Base-by-base conservation (phyloP, 1,284 basidiomycete genomes). In the Cryptococcus sp. region DNA sequence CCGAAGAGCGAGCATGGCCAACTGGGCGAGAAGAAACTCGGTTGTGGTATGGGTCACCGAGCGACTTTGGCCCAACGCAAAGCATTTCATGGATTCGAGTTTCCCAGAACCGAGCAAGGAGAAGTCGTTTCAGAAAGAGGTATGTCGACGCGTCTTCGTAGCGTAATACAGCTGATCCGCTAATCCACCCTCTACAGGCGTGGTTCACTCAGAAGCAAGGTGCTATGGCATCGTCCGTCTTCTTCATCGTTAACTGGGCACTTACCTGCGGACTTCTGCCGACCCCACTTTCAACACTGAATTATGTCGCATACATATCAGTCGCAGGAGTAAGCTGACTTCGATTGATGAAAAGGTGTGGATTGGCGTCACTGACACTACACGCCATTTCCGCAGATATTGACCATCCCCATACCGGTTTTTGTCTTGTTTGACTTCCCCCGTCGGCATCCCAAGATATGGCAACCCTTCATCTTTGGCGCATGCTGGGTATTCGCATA, bases 81-180 rank as follows among this genome's bases (percentile, higher is more conserved):
- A 52, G 41, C 70, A 77, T 57, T 78, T 77, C 57, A 61, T 70
- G 55, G 71, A 78, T 51, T 71, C 69, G 20, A 67, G 63, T 20
- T 79, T 75, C 53, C 65, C 72, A 1, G 78, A 79, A 54, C 52
- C 58, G 7, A 61, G 50, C 20, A 76, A 75, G 54, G 78, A 79
- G 55, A 58, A 64, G 27, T 67, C 70, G 17, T 79, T 71, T 56
- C 71, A 71, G 39, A 74, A 72, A 55, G 76, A 79, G 60, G 72
- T 78, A 58, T 57, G 73, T 66, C 15, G 7, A 27, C n/a, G 30
- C 5, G 20, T 30, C 40, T 16, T 48, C 6, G 38, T 27, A 19
- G 3, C 11, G 47, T 39, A 10, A 41, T 17, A 15, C 5, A 22
- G n/a, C 13, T 39, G 25, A 13, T 22, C 30, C 19, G 23, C 20